A percentile compares a stretch with the other conserved stretches of the same genome.
These are phyloP conservation scores for Phytophthora ohioensis DNA, from an alignment of 352 stramenopile genomes.

Conservation along the genomic window DNA sequence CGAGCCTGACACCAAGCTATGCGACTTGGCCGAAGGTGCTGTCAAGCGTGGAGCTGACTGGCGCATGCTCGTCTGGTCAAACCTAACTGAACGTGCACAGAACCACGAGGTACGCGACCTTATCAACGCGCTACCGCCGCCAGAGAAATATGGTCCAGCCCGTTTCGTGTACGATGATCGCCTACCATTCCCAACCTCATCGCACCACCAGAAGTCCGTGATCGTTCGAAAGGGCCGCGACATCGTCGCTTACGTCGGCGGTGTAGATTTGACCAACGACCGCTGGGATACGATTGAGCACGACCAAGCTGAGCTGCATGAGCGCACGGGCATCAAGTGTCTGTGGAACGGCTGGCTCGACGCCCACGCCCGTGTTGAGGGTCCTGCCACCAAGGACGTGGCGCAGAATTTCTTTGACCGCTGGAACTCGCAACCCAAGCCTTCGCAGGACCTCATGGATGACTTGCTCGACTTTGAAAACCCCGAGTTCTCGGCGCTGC, in stretches of 20 bases:
- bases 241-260: slow-evolving; percentile 55
- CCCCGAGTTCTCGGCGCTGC: slow-evolving; percentile 32
- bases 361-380: slow-evolving; percentile 49
- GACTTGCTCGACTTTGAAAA: slow-evolving; percentile 62
- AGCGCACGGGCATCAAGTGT: slow-evolving; percentile 40
- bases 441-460: slow-evolving; percentile 44
- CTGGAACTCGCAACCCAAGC: slow-evolving; percentile 55
- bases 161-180: slow-evolving; percentile 71
- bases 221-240: slow-evolving; percentile 47
- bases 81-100: slow-evolving; percentile 54
- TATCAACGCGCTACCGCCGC: slow-evolving; percentile 49
- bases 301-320: slow-evolving; percentile 51
- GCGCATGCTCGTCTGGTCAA: slow-evolving; percentile 67
- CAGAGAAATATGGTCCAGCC: slow-evolving; percentile 34
- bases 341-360: slow-evolving; percentile 69
- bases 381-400: slow-evolving; percentile 55
- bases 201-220: slow-evolving; percentile 74
- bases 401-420: slow-evolving; percentile 62
- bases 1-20: slow-evolving; percentile 43
- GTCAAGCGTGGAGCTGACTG: slow-evolving; percentile 53
- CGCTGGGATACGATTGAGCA: slow-evolving; percentile 67
- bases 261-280: slow-evolving; percentile 57
- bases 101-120: slow-evolving; percentile 61
- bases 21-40: slow-evolving; percentile 42
- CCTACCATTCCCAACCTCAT: slow-evolving; percentile 58